Percentiles rank a stretch among this genome's conserved stretches.
Conservation (phyloP, 2,329 filamentous ascomycete species). For the Pleurostoma richardsiae region DNA sequence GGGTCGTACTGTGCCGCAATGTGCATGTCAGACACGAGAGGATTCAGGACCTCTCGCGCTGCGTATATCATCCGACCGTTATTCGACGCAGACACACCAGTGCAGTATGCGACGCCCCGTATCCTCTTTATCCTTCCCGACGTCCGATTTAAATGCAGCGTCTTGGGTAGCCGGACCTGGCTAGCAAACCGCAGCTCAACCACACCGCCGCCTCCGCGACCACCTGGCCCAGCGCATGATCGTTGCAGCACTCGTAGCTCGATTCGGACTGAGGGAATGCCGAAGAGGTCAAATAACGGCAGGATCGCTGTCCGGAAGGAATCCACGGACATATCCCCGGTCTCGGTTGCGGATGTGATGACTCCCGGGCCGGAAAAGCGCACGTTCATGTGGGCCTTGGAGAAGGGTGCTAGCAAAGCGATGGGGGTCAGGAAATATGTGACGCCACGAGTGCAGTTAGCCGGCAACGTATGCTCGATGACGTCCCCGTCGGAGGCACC, state of each 20-base stretch:
- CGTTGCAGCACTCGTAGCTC: constrained; percentile 78
- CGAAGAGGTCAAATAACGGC: constrained; percentile 85
- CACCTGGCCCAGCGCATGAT: constrained; percentile 70
- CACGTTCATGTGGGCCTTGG: constrained; percentile 86
- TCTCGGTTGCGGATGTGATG: constrained; percentile 79
- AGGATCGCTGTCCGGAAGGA: constrained; percentile 90
- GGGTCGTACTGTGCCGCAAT: constrained; percentile 77
- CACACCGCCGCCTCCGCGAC: constrained; percentile 78
- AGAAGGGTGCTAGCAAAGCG: constrained; percentile 87
- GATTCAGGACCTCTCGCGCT: constrained; percentile 81
- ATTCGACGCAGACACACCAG: constrained; percentile 86
- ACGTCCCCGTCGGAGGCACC: constrained; percentile 68
- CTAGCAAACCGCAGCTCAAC: constrained; percentile 94
- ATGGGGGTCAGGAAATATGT: constrained; percentile 90
- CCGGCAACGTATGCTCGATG: constrained; percentile 74
- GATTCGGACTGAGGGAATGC: constrained; percentile 72
- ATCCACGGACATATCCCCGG: constrained; percentile 85
- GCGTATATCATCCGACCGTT: constrained; percentile 94
- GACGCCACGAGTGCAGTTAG: constrained; percentile 72
- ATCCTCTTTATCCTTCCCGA: constrained; percentile 84
- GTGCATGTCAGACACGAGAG: constrained; percentile 82
- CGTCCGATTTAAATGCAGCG: constrained; percentile 77
- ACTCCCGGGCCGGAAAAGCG: constrained; percentile 87
- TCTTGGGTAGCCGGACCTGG: constrained; percentile 90
- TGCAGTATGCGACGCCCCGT: constrained; percentile 88